These are phyloP conservation scores for Tubosaeta brunneosetosa DNA, from an alignment of 768 basidiomycete genomes.

Conservation along the genomic window DNA sequence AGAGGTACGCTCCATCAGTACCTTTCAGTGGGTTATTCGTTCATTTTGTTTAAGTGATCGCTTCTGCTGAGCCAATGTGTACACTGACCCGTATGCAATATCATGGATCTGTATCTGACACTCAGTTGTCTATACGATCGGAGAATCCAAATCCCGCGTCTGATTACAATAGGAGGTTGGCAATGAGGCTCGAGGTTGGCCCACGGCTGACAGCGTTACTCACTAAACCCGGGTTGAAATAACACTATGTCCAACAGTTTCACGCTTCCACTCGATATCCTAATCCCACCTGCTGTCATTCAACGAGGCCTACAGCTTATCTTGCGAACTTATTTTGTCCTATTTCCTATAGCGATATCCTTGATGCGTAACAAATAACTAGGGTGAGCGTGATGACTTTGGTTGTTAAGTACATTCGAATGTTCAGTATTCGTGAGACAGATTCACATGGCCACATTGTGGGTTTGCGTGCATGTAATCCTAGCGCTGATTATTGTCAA, in stretches of 20 bases:
- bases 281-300: too few species aligned
- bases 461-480: neutral
- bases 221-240: neutral
- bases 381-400: neutral
- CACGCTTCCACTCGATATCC: too few species aligned
- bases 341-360: neutral
- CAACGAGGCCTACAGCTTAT: too few species aligned
- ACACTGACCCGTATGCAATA: slow-evolving; percentile 8
- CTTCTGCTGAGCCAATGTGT: slow-evolving; percentile 34
- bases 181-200: neutral
- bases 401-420: neutral
- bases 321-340: neutral
- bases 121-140: neutral
- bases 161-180: too few species aligned
- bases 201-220: neutral
- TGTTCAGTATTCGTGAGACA: neutral
- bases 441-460: too few species aligned
- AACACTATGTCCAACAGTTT: neutral
- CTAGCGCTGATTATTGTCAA: neutral
- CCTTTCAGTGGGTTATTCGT: neutral
- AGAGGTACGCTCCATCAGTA: slow-evolving; percentile 49
- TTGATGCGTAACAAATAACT: neutral
- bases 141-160: too few species aligned
- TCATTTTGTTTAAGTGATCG: slow-evolving; percentile 35
- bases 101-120: neutral